phyloP scores from a whole-genome alignment of 2,329 filamentous ascomycete genomes.

The Podosphaera xanthii region DNA sequence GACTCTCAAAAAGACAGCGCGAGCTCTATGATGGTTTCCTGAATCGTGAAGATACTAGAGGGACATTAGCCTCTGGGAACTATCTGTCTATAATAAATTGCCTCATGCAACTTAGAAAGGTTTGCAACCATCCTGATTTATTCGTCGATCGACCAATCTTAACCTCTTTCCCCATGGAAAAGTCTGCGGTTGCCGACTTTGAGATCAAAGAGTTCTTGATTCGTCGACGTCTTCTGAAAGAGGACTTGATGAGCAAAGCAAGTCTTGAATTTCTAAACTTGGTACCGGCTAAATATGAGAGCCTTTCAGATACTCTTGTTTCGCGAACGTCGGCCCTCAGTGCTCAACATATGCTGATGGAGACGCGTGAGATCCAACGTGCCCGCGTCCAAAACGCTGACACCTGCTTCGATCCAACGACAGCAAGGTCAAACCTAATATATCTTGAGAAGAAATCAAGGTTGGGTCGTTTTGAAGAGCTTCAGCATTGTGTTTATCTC shows the following conservation, averaged over 20 bases:
- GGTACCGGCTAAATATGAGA: slow-evolving; percentile 47
- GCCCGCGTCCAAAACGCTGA: slow-evolving; percentile 31
- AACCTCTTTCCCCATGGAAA: slow-evolving; percentile 82
- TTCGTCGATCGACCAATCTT: slow-evolving; percentile 93
- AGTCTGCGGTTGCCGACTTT: slow-evolving; percentile 53
- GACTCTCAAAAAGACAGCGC: slow-evolving; percentile 80
- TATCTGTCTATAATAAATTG: slow-evolving; percentile 98
- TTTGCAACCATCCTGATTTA: slow-evolving; percentile 93
- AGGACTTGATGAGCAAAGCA: slow-evolving; percentile 38
- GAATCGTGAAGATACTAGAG: slow-evolving; percentile 68
- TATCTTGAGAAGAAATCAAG: slow-evolving; percentile 50
- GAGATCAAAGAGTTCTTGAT: slow-evolving; percentile 50
- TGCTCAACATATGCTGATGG: slow-evolving; percentile 44
- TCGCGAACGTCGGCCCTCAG: slow-evolving; percentile 41
- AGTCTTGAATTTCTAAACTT: slow-evolving; percentile 62
- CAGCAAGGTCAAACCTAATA: slow-evolving; percentile 43
- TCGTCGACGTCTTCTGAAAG: slow-evolving; percentile 37
- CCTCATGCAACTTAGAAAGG: slow-evolving; percentile 88
- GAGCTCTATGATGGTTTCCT: slow-evolving; percentile 95
- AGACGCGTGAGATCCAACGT: slow-evolving; percentile 50
- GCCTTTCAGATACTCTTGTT: slow-evolving; percentile 30
- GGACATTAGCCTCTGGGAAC: slow-evolving; percentile 76
- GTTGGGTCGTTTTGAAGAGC: slow-evolving; percentile 49
- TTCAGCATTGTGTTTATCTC: slow-evolving; percentile 60
- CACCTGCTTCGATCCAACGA: slow-evolving; percentile 37